These are phyloP conservation scores for Schoenoplectus tabernaemontani DNA, from an alignment of 202 grass and related monocot genomes.

Conservation along the genomic window DNA sequence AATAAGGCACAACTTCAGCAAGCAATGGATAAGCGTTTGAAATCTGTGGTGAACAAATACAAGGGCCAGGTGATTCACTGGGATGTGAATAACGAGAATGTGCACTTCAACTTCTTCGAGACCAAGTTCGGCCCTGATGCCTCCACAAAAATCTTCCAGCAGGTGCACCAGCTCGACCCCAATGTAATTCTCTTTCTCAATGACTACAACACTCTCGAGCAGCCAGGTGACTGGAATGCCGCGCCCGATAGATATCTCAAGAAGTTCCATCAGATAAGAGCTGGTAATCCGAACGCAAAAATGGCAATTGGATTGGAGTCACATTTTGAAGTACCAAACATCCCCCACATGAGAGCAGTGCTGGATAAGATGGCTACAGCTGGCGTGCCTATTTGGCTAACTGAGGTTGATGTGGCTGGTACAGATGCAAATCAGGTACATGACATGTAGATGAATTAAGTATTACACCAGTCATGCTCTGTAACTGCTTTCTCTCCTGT, in stretches of 20 bases:
- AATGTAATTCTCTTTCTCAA: constrained; percentile 57
- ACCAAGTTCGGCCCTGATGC: constrained; percentile 39
- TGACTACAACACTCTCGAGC: constrained; percentile 83
- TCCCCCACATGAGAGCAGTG: constrained; percentile 62
- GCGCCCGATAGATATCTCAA: constrained; percentile 47
- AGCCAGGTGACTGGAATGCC: constrained; percentile 40
- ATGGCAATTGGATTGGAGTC: constrained; percentile 77
- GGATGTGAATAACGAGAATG: constrained; percentile 87
- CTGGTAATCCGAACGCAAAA: constrained; percentile 23
- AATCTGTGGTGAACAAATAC: constrained; percentile 44
- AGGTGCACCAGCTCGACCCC: constrained; percentile 47
- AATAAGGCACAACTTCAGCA: constrained; percentile 30
- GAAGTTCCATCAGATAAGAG: constrained; percentile 41
- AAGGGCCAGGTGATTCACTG: constrained; percentile 58
- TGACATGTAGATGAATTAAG: neutral
- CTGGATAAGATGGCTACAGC: constrained; percentile 45
- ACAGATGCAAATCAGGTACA: constrained; percentile 34
- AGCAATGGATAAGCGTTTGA: constrained; percentile 39
- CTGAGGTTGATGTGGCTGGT: constrained; percentile 58
- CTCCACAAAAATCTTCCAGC: constrained; percentile 50
- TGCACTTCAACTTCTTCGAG: constrained; percentile 72
- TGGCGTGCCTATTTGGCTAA: constrained; percentile 72
- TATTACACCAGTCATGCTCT: too few species aligned
- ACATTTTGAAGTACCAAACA: constrained; percentile 58
- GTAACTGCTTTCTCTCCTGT: neutral